Evolutionary conservation across 1,139 yeast species (phyloP).

Genomic region (Candida mesenterica): DNA sequence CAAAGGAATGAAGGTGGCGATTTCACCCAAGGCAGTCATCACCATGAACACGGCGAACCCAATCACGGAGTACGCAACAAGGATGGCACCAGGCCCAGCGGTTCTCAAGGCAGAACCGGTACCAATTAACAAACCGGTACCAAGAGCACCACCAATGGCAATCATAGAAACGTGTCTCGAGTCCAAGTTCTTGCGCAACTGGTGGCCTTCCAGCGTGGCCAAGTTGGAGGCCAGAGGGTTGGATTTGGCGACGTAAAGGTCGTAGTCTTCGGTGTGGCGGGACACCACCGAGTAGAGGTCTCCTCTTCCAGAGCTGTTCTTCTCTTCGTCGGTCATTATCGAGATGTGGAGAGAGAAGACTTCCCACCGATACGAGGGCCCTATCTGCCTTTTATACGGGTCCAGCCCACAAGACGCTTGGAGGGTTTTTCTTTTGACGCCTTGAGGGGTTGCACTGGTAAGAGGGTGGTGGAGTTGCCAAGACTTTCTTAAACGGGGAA

Average conservation of each 20-base stretch:
- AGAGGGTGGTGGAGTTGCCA: too few relatives aligned
- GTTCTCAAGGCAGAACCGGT: conserved; percentile 61
- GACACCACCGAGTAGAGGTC: conserved; percentile 34
- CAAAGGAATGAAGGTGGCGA: conserved; percentile 70
- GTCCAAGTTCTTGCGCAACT: conserved; percentile 58
- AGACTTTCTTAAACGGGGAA: too few relatives aligned
- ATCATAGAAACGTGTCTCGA: conserved; percentile 77
- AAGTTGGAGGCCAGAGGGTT: conserved; percentile 34
- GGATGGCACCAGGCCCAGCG: conserved; percentile 71
- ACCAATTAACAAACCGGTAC: conserved; percentile 71
- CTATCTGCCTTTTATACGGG: background rate
- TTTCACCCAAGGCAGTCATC: conserved; percentile 72
- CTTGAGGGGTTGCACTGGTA: too few relatives aligned
- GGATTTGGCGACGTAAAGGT: conserved; percentile 45
- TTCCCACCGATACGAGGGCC: too few relatives aligned
- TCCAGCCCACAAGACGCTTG: too few relatives aligned
- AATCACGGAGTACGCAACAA: conserved; percentile 58
- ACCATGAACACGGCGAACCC: conserved; percentile 67
- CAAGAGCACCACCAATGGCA: conserved; percentile 55
- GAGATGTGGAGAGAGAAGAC: too few relatives aligned
- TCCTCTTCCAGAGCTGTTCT: conserved; percentile 11
- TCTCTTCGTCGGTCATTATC: conserved; percentile 21
- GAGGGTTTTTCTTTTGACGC: too few relatives aligned
- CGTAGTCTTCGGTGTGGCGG: conserved; percentile 51
- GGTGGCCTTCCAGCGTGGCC: conserved; percentile 45